These are phyloP conservation scores for Globisporangium acanthophoron DNA, from an alignment of 352 stramenopile genomes.

Conservation along the genomic window DNA sequence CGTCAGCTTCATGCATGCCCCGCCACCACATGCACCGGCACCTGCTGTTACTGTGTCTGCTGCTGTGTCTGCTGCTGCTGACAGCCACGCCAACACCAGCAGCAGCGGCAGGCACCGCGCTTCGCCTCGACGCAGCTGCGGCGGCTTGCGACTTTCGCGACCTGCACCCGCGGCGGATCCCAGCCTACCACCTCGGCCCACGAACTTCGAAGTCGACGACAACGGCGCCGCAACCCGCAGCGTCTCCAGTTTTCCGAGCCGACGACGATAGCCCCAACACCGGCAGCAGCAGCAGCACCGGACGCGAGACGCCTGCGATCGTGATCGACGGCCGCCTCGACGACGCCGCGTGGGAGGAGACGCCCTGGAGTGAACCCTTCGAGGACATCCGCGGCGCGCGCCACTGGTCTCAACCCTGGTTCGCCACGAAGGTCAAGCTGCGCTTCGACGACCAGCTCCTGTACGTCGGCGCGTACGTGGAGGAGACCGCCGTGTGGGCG, in stretches of 20 bases:
- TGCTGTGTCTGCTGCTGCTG: neutral
- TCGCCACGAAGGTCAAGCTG: constrained; percentile 67
- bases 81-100: neutral
- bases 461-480: constrained; percentile 64
- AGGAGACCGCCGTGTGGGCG: constrained; percentile 65
- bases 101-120: neutral
- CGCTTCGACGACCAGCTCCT: constrained; percentile 65
- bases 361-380: constrained; percentile 51
- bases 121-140: neutral
- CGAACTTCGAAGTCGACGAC: neutral
- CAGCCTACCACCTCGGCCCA: neutral
- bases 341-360: constrained; percentile 49
- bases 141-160: neutral
- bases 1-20: neutral
- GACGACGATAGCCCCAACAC: neutral
- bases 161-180: neutral
- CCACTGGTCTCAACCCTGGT: constrained; percentile 70
- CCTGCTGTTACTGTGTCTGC: neutral
- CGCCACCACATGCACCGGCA: neutral
- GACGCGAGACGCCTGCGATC: neutral
- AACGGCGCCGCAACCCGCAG: neutral
- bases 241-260: neutral
- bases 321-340: constrained; percentile 52
- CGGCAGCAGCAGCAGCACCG: neutral
- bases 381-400: constrained; percentile 52